These are phyloP conservation scores for Sherardia arvensis DNA, from an alignment of 257 asterid genomes.

Conservation along the genomic window DNA sequence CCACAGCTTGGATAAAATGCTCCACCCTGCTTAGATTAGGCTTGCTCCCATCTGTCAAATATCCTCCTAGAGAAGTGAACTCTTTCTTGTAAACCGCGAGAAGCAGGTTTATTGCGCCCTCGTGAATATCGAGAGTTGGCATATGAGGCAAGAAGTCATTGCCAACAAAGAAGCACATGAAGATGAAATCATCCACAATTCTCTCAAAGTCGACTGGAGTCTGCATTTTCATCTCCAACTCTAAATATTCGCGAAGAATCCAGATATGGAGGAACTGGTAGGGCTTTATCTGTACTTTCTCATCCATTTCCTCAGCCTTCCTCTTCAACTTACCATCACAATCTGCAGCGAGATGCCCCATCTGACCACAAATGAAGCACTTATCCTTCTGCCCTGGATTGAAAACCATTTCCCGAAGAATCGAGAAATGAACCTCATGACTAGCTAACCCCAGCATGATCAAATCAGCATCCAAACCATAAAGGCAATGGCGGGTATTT, in stretches of 20 bases:
- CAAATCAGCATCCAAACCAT: slow-evolving; percentile 84
- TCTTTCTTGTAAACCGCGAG: slow-evolving; percentile 95
- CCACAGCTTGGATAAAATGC: slow-evolving; percentile 90
- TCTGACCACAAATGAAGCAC: slow-evolving; percentile 92
- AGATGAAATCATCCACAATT: slow-evolving; percentile 85
- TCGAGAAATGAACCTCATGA: slow-evolving; percentile 87
- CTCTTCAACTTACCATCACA: slow-evolving; percentile 93
- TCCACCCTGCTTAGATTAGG: slow-evolving; percentile 75
- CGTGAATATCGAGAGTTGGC: slow-evolving; percentile 52
- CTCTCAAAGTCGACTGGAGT: slow-evolving; percentile 76
- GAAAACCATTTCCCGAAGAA: slow-evolving; percentile 92
- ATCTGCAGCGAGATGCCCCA: slow-evolving; percentile 87
- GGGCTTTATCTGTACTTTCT: slow-evolving; percentile 87
- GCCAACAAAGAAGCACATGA: slow-evolving; percentile 95
- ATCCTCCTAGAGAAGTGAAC: slow-evolving; percentile 63
- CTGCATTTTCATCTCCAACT: slow-evolving; percentile 85
- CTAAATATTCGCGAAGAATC: slow-evolving; percentile 93
- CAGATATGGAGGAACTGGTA: slow-evolving; percentile 91
- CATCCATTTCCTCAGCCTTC: slow-evolving; percentile 92
- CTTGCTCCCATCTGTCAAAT: slow-evolving; percentile 81
- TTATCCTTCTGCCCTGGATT: slow-evolving; percentile 93
- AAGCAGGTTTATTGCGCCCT: slow-evolving; percentile 92
- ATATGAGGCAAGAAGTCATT: slow-evolving; percentile 97
- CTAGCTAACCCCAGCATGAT: slow-evolving; percentile 90
- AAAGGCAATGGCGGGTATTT: slow-evolving; percentile 83